phyloP scores from a whole-genome alignment of 768 basidiomycete species.

The Serendipita vermifera region DNA sequence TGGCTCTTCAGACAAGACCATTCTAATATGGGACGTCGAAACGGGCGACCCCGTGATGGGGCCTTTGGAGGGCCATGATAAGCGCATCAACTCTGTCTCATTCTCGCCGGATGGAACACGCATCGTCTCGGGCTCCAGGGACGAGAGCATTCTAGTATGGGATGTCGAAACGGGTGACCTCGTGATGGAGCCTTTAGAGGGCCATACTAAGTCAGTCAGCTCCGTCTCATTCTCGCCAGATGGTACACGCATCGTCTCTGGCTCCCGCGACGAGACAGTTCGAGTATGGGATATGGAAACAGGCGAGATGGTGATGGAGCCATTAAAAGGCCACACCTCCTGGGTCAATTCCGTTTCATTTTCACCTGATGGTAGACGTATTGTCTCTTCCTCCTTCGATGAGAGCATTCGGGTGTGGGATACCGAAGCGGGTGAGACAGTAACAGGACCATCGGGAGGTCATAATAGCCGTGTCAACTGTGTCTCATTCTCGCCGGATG shows the following conservation, averaged over 20 bases:
- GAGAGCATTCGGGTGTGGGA: not conserved
- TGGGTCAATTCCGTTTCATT: not conserved
- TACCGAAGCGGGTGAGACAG: not conserved
- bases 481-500: slow-evolving; percentile 31
- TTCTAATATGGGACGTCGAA: not conserved
- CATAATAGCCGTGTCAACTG: slow-evolving; percentile 25
- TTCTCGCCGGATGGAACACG: not conserved
- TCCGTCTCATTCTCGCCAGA: slow-evolving; percentile 34
- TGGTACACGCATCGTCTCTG: slow-evolving; percentile 31
- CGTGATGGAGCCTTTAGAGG: not conserved
- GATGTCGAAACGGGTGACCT: not conserved
- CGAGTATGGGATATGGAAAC: slow-evolving; percentile 33
- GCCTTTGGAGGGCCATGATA: not conserved
- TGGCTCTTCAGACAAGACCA: not conserved
- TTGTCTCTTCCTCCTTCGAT: not conserved
- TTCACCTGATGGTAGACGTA: not conserved
- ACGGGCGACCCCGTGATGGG: not conserved
- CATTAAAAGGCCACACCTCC: not conserved
- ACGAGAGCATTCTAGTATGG: not conserved
- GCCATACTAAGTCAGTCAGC: slow-evolving; percentile 28
- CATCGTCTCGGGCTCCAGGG: not conserved
- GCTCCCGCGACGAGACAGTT: slow-evolving; percentile 32
- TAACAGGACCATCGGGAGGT: not conserved
- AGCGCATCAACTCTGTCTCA: not conserved
- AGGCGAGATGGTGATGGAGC: slow-evolving; percentile 12